These are phyloP conservation scores for Ogataea corticis DNA, from an alignment of 805 yeast genomes.

Conservation along the genomic window DNA sequence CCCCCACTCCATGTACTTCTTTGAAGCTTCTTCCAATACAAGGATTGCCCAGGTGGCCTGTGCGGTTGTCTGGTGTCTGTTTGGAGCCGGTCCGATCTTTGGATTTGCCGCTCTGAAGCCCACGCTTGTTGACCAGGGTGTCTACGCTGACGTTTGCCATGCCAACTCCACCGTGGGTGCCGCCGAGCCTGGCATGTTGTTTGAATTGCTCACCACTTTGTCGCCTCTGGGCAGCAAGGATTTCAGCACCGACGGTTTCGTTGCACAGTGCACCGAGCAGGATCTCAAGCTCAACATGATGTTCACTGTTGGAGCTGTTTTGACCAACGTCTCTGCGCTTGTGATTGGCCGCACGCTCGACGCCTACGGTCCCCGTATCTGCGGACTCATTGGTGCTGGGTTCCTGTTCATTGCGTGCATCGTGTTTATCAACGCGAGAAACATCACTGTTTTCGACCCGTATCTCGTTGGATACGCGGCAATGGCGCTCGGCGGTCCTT, in stretches of 20 bases:
- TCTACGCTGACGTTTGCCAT: slow-evolving; percentile 46
- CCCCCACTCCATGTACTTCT: slow-evolving; percentile 37
- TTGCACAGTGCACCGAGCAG: slow-evolving; percentile 50
- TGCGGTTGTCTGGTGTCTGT: slow-evolving; percentile 55
- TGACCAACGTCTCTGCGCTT: slow-evolving; percentile 56
- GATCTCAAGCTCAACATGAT: slow-evolving; percentile 57
- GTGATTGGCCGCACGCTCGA: slow-evolving; percentile 52
- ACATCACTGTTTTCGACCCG: slow-evolving; percentile 44
- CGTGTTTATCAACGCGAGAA: slow-evolving; percentile 43
- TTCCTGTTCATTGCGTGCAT: slow-evolving; percentile 47
- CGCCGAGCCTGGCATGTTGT: slow-evolving; percentile 6
- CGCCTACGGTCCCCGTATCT: slow-evolving; percentile 50
- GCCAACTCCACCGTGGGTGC: slow-evolving; percentile 16
- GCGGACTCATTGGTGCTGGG: slow-evolving; percentile 53
- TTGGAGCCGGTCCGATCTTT: slow-evolving; percentile 59
- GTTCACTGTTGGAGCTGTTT: slow-evolving; percentile 58
- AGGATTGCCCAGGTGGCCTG: slow-evolving; percentile 45
- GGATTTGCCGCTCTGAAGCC: slow-evolving; percentile 64
- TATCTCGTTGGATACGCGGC: slow-evolving; percentile 51
- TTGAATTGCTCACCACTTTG: slow-evolving; percentile 3
- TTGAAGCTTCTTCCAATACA: slow-evolving; percentile 30
- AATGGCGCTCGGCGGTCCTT: slow-evolving; percentile 61
- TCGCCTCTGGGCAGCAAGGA: slow-evolving; percentile 7
- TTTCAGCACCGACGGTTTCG: slow-evolving; percentile 25
- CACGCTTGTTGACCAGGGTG: slow-evolving; percentile 46